Conservation (phyloP, 2,329 filamentous ascomycete species). For the Beauveria caledonica region DNA sequence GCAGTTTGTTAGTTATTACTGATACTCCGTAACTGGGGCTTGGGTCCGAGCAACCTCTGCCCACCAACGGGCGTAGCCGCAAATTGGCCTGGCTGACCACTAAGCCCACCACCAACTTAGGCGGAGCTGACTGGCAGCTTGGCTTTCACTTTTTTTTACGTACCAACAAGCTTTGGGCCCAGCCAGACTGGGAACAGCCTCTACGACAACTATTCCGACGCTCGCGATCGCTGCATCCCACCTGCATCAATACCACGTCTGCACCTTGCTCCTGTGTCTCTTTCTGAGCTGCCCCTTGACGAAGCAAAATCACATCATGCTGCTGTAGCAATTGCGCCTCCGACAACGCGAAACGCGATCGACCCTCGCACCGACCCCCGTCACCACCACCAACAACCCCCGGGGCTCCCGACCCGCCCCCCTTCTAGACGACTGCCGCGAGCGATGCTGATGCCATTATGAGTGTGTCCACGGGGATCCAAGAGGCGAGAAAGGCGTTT, state of each 20-base stretch:
- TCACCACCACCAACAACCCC: slow-evolving; percentile 1
- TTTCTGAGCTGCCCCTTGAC: not conserved
- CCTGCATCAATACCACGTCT: slow-evolving; percentile 1
- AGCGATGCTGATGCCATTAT: slow-evolving; percentile 29
- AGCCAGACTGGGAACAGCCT: not conserved
- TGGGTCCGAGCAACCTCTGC: not conserved
- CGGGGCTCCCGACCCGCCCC: slow-evolving; percentile 7
- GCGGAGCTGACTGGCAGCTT: not conserved
- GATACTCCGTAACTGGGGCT: too few species aligned
- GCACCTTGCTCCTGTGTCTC: not conserved
- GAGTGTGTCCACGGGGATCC: slow-evolving; percentile 39
- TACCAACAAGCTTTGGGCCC: not conserved
- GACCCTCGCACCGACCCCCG: not conserved
- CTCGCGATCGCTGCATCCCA: not conserved
- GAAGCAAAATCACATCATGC: not conserved
- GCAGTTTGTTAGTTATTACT: not conserved
- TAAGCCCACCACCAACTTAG: not conserved
- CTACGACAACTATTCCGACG: not conserved
- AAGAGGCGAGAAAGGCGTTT: slow-evolving; percentile 54
- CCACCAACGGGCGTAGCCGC: slow-evolving; percentile 6
- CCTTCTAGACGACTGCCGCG: slow-evolving; percentile 15
- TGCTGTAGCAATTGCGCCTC: slow-evolving; percentile 3
- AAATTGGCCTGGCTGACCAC: slow-evolving; percentile 7
- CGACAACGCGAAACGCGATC: slow-evolving; percentile 5
- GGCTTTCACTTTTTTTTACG: slow-evolving; percentile 4